These are phyloP conservation scores for Didymella lethalis DNA, from an alignment of 2,329 filamentous ascomycete genomes.

Conservation along the genomic window DNA sequence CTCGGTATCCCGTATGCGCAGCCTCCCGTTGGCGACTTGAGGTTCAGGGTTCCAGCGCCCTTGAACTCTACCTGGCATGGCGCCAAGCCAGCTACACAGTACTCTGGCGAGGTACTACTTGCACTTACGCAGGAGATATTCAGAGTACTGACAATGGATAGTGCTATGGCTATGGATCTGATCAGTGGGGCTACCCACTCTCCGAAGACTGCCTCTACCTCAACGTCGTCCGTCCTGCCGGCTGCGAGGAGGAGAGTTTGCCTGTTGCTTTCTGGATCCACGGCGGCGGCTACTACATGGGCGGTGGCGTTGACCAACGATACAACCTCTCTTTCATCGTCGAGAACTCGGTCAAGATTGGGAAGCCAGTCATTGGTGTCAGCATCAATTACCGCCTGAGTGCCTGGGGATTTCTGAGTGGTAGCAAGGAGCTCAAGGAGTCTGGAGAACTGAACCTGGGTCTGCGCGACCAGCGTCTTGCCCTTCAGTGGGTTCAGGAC, in stretches of 20 bases:
- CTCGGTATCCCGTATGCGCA: conserved; percentile 60
- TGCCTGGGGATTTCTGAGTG: conserved; percentile 70
- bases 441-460: conserved; percentile 59
- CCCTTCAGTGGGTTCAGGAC: conserved; percentile 56
- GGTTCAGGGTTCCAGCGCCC: conserved; percentile 59
- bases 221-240: conserved; percentile 59
- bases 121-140: background rate
- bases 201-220: conserved; percentile 60
- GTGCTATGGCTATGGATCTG: conserved; percentile 48
- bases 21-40: conserved; percentile 53
- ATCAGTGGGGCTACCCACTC: conserved; percentile 59
- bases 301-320: conserved; percentile 61
- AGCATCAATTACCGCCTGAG: conserved; percentile 62
- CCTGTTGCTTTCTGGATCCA: conserved; percentile 66
- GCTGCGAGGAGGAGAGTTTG: conserved; percentile 48
- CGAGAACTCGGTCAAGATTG: conserved; percentile 55
- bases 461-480: conserved; percentile 57
- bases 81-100: conserved; percentile 49
- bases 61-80: conserved; percentile 54
- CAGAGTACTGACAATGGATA: conserved; percentile 28
- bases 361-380: conserved; percentile 57
- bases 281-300: conserved; percentile 60
- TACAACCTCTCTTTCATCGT: conserved; percentile 61
- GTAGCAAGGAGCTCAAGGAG: conserved; percentile 41
- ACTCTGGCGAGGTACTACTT: conserved; percentile 32